Base-by-base conservation (phyloP, 495 filamentous ascomycete species). In the Podospora tetraspora region DNA sequence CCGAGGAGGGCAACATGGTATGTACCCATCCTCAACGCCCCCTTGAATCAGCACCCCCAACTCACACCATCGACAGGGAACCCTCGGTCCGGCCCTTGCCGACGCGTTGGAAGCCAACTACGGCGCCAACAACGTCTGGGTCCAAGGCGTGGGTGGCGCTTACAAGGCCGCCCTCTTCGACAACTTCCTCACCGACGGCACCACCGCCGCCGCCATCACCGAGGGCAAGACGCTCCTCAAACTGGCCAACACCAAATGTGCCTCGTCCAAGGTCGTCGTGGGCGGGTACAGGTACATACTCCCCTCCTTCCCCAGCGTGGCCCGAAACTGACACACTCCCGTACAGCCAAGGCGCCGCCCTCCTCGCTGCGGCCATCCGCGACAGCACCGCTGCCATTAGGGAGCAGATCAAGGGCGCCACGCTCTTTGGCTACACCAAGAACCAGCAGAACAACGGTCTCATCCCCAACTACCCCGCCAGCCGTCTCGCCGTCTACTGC, bases 351-450 rank as follows among this genome's bases (percentile, higher is more conserved):
- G 86, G 86, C 57, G 84, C 85, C 5, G 85, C 86, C 24, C 77
- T 89, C 58, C 80, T 82, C 62, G 81, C 85, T 66, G 79, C 76
- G 60, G 79, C 85, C 1, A 78, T 86, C 64, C 75, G 81, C 59
- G 65, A 74, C 13, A 78, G 83, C 6, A 73, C 75, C 13, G 73
- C 77, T 2, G 68, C 73, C 30, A 78, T 85, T 52, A 76, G 79
- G 67, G 73, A 80, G 61, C 79, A 81, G 72, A 82, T 88, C 69
- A 82, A 80, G 59, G 84, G 82, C 29, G 84, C 84, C 12, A 81
- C 85, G n/a, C 79, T 84, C 0, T 88, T 83, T 59, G 86, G 86
- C 4, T 84, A 87, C 70, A 87, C 86, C 57, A 82, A 85, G 68
- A 87, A 87, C 73, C 71, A 77, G 43, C 84, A 86, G 69, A 71